Evolutionary conservation across 371 early-diverging fungal species (phyloP), one percentile per base, ranked within the genome.

Genomic region (Rhizomucor pusillus): DNA sequence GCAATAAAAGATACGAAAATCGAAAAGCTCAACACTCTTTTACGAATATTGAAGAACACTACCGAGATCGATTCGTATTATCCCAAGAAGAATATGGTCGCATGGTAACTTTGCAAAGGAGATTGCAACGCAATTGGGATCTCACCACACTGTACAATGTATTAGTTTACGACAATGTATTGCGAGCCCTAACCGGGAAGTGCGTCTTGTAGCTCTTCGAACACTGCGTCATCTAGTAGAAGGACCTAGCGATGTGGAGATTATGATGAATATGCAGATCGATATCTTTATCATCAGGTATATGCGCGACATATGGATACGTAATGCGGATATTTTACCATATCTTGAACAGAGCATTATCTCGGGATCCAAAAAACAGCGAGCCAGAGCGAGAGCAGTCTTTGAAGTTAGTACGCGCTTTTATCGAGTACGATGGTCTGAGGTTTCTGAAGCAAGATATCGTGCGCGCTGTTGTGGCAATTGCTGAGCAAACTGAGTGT

Each of bases 401-500:
- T 0, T 41, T 92, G 3, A 87, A 88, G 49, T 77, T 91, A 0
- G 71, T 91, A 0, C 71, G 90, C 16, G 69, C 80, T 1, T 84
- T 87, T 52, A 71, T 92, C 22, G 89, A 89, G 23, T 74, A 77
- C 6, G 84, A 75, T 0, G 91, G 88, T 9, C 77, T 79, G 23
- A 65, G 69, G 35, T 60, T 82, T 47, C 57, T 90, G 11, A 79
- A 85, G 1, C 84, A 82, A 50, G 75, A 81, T 11, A 69, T 93
- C n/a, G 75, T 91, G 23, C 75, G 91, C 13, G 75, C 87, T 1
- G 59, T 92, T 1, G 87, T 90, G 2, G 84, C 93, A 0, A 69
- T 92, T 20, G 87, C 90, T 14, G 94, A 92, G 53, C 90, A 92
- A 54, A 62, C 71, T 2, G 93, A 92, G 43, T 89, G 89, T 53